Conservation (phyloP, 495 filamentous ascomycete genomes). For the Neurospora intermedia region DNA sequence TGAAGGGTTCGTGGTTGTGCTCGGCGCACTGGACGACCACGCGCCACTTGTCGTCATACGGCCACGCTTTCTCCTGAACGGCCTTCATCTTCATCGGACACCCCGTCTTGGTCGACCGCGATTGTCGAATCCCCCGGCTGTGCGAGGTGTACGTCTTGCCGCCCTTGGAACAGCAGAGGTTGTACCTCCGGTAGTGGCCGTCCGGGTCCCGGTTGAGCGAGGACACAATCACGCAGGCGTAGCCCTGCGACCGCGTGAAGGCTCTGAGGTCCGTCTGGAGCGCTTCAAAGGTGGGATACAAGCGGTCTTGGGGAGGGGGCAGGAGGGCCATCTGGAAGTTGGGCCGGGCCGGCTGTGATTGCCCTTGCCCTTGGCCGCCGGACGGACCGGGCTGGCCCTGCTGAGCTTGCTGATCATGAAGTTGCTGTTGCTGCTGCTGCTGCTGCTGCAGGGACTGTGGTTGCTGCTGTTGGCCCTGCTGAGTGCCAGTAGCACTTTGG, state of each 20-base stretch:
- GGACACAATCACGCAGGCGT: slow-evolving; percentile 22
- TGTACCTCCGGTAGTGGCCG: slow-evolving; percentile 26
- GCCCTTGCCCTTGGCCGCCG: neutral
- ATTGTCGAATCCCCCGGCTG: slow-evolving; percentile 20
- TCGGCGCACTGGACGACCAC: slow-evolving; percentile 24
- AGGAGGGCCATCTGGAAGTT: slow-evolving; percentile 25
- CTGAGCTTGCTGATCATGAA: neutral
- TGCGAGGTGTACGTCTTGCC: slow-evolving; percentile 24
- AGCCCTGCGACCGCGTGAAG: slow-evolving; percentile 24
- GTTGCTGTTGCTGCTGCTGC: neutral
- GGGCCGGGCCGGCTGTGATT: slow-evolving; percentile 7
- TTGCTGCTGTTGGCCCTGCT: slow-evolving; percentile 2
- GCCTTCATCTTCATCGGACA: slow-evolving; percentile 27
- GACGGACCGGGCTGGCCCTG: neutral
- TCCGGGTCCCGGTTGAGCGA: slow-evolving; percentile 23
- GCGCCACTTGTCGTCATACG: slow-evolving; percentile 28
- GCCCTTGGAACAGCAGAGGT: slow-evolving; percentile 27
- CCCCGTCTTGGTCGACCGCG: slow-evolving; percentile 23
- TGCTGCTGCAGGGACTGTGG: neutral
- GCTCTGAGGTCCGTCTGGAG: slow-evolving; percentile 17
- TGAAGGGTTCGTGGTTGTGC: slow-evolving; percentile 28
- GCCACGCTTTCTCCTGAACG: slow-evolving; percentile 22
- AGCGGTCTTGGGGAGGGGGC: slow-evolving; percentile 23
- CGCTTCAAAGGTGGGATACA: slow-evolving; percentile 20
- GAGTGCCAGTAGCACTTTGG: slow-evolving; percentile 2